Evolutionary conservation across 345 rosid species (phyloP).

Genomic region (Psidium friedrichsthalianum): DNA sequence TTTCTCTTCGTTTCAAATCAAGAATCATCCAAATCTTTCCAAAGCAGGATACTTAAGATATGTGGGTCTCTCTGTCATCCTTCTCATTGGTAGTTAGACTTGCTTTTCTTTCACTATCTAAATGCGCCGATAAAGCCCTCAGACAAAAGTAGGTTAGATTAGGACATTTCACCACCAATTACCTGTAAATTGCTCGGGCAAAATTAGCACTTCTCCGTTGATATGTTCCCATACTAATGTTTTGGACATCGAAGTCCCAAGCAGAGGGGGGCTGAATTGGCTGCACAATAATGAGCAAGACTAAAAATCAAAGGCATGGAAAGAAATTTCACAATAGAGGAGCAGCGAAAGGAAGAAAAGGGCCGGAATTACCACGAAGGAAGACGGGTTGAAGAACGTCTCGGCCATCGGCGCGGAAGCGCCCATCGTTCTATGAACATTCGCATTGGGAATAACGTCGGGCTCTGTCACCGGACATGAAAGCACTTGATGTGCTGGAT

Average conservation of each 20-base stretch:
- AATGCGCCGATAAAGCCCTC: neutral
- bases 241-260: slow-evolving; percentile 57
- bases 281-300: slow-evolving; percentile 16
- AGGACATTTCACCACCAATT: neutral
- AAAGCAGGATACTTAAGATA: slow-evolving; percentile 2
- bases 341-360: neutral
- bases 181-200: slow-evolving; percentile 43
- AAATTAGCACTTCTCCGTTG: slow-evolving; percentile 19
- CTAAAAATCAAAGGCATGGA: neutral
- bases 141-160: neutral
- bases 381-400: slow-evolving; percentile 20
- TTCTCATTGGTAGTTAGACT: neutral
- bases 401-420: slow-evolving; percentile 28
- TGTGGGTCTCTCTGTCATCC: neutral
- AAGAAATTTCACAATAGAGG: neutral
- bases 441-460: slow-evolving; percentile 30
- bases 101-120: neutral
- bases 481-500: slow-evolving; percentile 34
- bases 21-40: neutral
- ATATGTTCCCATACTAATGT: slow-evolving; percentile 45
- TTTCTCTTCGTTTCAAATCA: neutral
- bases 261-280: slow-evolving; percentile 35
- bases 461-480: slow-evolving; percentile 29
- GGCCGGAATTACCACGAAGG: slow-evolving; percentile 26
- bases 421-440: slow-evolving; percentile 18